phyloP scores from a whole-genome alignment of 2,329 filamentous ascomycete species.

The Sodiomyces alkalinus region DNA sequence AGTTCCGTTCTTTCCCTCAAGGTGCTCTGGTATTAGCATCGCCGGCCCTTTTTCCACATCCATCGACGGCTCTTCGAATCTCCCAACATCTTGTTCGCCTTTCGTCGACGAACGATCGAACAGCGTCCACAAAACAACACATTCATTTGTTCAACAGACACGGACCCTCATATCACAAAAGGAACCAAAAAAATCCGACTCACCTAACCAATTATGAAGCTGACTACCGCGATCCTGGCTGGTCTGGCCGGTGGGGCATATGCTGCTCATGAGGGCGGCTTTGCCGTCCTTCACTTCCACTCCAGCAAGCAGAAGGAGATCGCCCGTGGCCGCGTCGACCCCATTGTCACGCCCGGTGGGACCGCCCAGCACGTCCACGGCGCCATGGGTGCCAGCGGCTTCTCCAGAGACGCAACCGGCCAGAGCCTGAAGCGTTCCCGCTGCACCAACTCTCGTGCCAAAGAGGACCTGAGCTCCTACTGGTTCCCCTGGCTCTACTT shows the following conservation, averaged over 20 bases:
- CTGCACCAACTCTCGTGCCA: slow-evolving; percentile 57
- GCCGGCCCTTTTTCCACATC: no score
- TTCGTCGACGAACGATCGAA: no score
- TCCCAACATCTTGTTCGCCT: no score
- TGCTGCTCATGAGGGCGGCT: slow-evolving; percentile 29
- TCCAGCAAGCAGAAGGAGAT: slow-evolving; percentile 49
- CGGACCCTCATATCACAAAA: neutral
- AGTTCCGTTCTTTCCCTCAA: no score
- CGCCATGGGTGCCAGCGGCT: slow-evolving; percentile 56
- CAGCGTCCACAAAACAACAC: no score
- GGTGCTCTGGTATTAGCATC: no score
- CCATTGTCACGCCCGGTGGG: slow-evolving; percentile 48
- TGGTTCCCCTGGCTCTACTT: slow-evolving; percentile 64
- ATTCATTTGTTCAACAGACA: slow-evolving; percentile 14
- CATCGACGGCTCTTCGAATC: no score
- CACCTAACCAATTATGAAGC: slow-evolving; percentile 18
- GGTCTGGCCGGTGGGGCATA: slow-evolving; percentile 21
- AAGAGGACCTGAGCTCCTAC: slow-evolving; percentile 58
- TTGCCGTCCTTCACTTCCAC: slow-evolving; percentile 58
- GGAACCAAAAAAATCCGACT: neutral
- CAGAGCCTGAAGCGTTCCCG: slow-evolving; percentile 41
- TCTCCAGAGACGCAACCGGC: slow-evolving; percentile 46
- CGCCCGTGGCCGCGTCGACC: slow-evolving; percentile 48
- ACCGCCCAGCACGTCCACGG: slow-evolving; percentile 51
- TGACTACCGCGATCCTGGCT: slow-evolving; percentile 16